These are phyloP conservation scores for Eremochloa ophiuroides DNA, from an alignment of 176 grass and related monocot genomes.

Conservation along the genomic window DNA sequence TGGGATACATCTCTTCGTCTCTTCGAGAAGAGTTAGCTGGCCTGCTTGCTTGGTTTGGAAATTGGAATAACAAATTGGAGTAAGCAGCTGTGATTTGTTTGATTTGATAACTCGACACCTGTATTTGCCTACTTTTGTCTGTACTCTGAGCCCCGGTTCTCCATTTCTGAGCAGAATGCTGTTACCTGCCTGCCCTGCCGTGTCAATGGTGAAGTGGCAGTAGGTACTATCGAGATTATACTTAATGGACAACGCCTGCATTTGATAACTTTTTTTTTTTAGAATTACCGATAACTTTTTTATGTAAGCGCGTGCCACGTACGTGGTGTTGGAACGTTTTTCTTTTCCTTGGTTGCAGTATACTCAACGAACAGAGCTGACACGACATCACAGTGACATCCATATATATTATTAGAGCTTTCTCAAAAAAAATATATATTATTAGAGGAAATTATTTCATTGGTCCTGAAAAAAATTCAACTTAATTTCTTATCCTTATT, in stretches of 20 bases:
- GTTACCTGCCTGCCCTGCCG: not conserved
- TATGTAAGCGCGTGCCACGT: not conserved
- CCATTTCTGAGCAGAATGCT: not conserved
- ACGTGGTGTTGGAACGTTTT: not conserved
- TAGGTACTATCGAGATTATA: not conserved
- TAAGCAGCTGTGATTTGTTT: not conserved
- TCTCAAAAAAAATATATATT: too few species aligned
- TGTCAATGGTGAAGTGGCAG: conserved; percentile 1
- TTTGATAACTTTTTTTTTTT: too few species aligned
- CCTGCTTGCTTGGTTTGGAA: not conserved
- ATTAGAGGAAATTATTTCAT: too few species aligned
- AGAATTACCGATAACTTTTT: not conserved
- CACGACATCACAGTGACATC: too few species aligned
- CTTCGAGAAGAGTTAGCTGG: not conserved
- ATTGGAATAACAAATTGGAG: not conserved
- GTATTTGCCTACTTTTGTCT: conserved; percentile 20
- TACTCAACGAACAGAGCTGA: too few species aligned
- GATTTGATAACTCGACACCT: not conserved
- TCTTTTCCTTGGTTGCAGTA: too few species aligned
- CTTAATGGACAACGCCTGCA: not conserved
- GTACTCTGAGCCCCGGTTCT: not conserved
- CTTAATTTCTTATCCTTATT: too few species aligned
- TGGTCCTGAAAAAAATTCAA: too few species aligned
- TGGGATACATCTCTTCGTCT: not conserved
- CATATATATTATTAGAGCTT: too few species aligned